Base-by-base conservation (phyloP, 2,329 filamentous ascomycete genomes). In the Leptographium flavum region DNA sequence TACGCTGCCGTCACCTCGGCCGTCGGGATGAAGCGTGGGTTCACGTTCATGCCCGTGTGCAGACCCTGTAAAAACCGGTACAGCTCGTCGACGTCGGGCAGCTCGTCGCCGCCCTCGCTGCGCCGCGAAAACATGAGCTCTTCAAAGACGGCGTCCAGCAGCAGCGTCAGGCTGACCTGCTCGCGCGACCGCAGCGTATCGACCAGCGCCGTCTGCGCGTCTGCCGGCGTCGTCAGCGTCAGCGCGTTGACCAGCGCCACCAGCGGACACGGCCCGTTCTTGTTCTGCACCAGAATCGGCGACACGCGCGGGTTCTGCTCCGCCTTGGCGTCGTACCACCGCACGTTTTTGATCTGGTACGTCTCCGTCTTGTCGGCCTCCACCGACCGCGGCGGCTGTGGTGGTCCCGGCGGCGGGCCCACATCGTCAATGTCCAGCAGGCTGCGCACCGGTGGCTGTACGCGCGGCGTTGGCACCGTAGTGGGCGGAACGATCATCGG, bases 31-130 rank as follows among this genome's bases (percentile, higher is more conserved):
- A 94, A 92, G 19, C 83, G 78, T 3, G 92, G 92, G 52, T 98
- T 98, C 47, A 96, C 90, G 56, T 96, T 98, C 85, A 98, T 94
- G 32, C 92, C 92, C 0, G 88, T 96, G 54, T 95, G 87, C 3
- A 98, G 67, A 38, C 86, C 84, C 46, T 92, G 76, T 2, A 98
- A 68, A 57, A 98, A 98, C 7, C 74, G 71, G 59, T 94, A 94
- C 1, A 98, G 69, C 48, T 94, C 88, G 31, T 81, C 75, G 10
- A 96, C 82, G 58, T 96, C 92, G 0, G 90, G 90, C 22, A 96
- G 64, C 15, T 77, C 67, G 1, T 71, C 72, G 30, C 80, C 75
- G 3, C 66, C 62, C 40, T 76, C 74, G 0, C 76, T 79, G 43
- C 83, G 70, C 43, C 83, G 66, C 9, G 78, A 77, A 3, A 86